These are phyloP conservation scores for Vishniacozyma victoriae DNA, from an alignment of 768 basidiomycete species.

Conservation along the genomic window DNA sequence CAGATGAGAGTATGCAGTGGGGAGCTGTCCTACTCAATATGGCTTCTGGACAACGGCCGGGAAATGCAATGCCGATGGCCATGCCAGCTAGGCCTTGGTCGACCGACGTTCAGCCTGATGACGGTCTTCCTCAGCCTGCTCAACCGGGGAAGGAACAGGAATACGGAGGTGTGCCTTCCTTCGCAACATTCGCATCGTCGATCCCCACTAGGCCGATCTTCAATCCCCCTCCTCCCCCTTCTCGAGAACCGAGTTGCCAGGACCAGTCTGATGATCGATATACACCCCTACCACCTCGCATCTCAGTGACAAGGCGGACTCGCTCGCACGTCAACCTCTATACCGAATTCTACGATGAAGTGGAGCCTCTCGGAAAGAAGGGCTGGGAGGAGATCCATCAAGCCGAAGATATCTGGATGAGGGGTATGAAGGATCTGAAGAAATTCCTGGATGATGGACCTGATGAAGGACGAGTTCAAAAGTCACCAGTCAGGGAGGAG, in stretches of 20 bases:
- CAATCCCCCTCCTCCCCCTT: conserved; percentile 1
- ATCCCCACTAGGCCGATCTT: neutral
- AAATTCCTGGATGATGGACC: too few species aligned
- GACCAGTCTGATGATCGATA: neutral
- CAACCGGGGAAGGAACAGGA: too few species aligned
- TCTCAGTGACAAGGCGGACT: too few species aligned
- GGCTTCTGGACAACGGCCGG: conserved; percentile 8
- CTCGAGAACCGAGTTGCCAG: neutral
- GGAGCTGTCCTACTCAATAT: conserved; percentile 22
- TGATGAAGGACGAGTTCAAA: too few species aligned
- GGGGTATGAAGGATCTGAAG: conserved; percentile 14
- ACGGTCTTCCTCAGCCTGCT: too few species aligned
- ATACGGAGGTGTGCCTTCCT: conserved; percentile 4
- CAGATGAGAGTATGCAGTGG: conserved; percentile 29
- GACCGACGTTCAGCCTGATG: too few species aligned
- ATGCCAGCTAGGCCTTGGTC: too few species aligned
- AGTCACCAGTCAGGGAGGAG: too few species aligned
- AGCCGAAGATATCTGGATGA: conserved; percentile 24
- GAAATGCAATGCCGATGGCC: too few species aligned
- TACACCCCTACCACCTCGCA: too few species aligned
- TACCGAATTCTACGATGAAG: conserved; percentile 13
- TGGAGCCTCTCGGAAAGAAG: conserved; percentile 14
- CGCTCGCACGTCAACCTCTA: too few species aligned
- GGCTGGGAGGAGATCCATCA: conserved; percentile 20
- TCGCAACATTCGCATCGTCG: neutral